Conservation (phyloP, 139 green algal species). For the Chlorella sp. region DNA sequence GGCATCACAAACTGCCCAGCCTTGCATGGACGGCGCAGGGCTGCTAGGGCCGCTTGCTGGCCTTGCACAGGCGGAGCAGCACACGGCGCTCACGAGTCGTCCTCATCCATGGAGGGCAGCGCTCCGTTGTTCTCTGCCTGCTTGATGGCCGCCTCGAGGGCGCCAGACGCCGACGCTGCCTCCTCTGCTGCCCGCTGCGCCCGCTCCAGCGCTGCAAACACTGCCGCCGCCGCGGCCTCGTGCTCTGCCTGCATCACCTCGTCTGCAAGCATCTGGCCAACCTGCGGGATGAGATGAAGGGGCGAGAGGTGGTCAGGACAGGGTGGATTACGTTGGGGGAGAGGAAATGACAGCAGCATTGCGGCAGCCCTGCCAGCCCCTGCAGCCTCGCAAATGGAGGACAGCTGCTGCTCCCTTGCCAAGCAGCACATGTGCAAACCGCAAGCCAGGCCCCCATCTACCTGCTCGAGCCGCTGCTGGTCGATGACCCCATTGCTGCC, state of each 20-base stretch:
- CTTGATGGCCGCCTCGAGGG: slow-evolving; percentile 38
- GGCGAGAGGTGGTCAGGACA: too few relatives aligned
- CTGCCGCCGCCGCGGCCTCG: slow-evolving; percentile 26
- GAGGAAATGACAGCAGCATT: neutral
- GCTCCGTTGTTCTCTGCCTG: slow-evolving; percentile 34
- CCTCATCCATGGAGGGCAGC: slow-evolving; percentile 33
- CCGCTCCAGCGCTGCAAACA: slow-evolving; percentile 39
- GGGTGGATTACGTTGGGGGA: too few relatives aligned
- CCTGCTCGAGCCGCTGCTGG: neutral
- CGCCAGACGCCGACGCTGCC: slow-evolving; percentile 26
- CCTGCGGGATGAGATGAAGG: neutral
- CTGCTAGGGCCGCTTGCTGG: too few relatives aligned
- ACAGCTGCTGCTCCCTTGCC: too few relatives aligned
- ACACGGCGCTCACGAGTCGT: neutral
- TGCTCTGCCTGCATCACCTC: neutral
- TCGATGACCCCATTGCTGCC: neutral
- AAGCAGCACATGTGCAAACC: too few relatives aligned
- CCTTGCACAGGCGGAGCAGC: too few relatives aligned
- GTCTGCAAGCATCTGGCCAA: slow-evolving; percentile 2
- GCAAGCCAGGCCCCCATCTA: neutral
- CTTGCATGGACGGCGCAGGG: too few relatives aligned
- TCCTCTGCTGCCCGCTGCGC: slow-evolving; percentile 46
- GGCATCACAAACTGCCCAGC: too few relatives aligned
- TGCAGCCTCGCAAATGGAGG: neutral
- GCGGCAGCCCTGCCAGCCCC: neutral